Evolutionary conservation across 192 early-diverging fungal genomes (phyloP), one percentile per base, ranked within the genome.

Genomic region (Bifiguratus adelaidae): DNA sequence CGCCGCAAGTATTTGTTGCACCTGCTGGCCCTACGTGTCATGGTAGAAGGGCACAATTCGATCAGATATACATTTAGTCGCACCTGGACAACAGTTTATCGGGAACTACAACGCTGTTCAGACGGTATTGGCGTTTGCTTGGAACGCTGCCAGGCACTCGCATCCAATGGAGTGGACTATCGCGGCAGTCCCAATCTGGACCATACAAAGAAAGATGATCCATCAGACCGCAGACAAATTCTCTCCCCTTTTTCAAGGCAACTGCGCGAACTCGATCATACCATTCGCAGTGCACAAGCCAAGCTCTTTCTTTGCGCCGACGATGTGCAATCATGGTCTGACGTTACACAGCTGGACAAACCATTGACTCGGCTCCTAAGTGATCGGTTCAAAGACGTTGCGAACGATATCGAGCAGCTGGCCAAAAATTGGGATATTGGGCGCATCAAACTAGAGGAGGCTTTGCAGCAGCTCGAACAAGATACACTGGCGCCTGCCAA

Each of bases 221-320:
- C 38, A 60, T n/a, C 62, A 65, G 15, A 46, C 70, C 28, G 58
- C 34, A 30, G 63, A 59, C 21, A 53, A 57, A 8, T 41, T 70
- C 11, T 16, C 18, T 44, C 24, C 25, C n/a, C 40, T 2, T 38
- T 21, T 9, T 33, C 8, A 33, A 9, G 8, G n/a, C 11, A 34
- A 34, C 15, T 15, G 15, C 32, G 11, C 11, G 32, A 34, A 43
- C 13, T 44, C 1, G 50, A 29, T 20, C 22, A 24, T 22, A 4
- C 26, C 42, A 51, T 72, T 33, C 63, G 76, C 34, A 68, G 69
- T 5, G 58, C 74, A 32, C 72, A 74, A 47, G 76, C 76, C 12
- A 74, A 73, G 37, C 49, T 78, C 28, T 74, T 68, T 42, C 57
- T 78, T 34, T 72, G 72, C 37, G 69, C 67, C 33, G 76, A 78